Conservation (phyloP, 2,329 filamentous ascomycete species). For the Apiospora koreana region DNA sequence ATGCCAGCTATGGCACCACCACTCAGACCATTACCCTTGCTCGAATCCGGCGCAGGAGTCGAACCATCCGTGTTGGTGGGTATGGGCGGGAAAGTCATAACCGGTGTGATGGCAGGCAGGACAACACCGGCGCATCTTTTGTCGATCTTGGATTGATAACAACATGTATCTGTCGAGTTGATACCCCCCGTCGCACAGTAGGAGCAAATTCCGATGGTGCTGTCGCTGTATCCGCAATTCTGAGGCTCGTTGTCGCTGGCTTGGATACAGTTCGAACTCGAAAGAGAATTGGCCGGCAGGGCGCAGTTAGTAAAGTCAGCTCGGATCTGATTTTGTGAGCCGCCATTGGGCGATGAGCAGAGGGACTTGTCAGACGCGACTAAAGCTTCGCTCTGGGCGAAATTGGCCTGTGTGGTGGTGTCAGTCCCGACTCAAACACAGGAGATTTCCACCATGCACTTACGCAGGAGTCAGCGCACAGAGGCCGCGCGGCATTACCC, state of each 20-base stretch:
- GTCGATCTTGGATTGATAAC: constrained; percentile 77
- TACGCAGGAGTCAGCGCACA: constrained; percentile 90
- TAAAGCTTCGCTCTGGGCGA: constrained; percentile 84
- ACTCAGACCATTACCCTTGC: constrained; percentile 52
- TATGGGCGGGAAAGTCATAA: constrained; percentile 59
- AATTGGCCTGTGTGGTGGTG: constrained; percentile 61
- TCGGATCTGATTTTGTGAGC: constrained; percentile 76
- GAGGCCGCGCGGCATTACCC: constrained; percentile 64
- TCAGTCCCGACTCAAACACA: constrained; percentile 22
- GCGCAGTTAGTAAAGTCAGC: constrained; percentile 92
- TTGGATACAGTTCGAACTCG: constrained; percentile 69
- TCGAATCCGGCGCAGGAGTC: constrained; percentile 19
- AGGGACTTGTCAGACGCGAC: constrained; percentile 74
- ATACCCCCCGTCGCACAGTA: constrained; percentile 83
- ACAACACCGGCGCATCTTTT: constrained; percentile 73
- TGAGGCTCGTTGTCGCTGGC: constrained; percentile 78
- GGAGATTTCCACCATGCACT: constrained; percentile 32
- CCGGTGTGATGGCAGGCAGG: constrained; percentile 73
- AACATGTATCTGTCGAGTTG: constrained; percentile 95
- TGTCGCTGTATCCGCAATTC: constrained; percentile 82
- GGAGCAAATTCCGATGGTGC: constrained; percentile 75
- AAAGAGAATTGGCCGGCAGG: constrained; percentile 77
- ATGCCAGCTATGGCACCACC: constrained; percentile 92
- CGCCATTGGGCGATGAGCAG: constrained; percentile 66
- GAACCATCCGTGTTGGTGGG: constrained; percentile 35